Evolutionary conservation across 208 protist genomes (phyloP).

Genomic region (Leishmania tropica): DNA sequence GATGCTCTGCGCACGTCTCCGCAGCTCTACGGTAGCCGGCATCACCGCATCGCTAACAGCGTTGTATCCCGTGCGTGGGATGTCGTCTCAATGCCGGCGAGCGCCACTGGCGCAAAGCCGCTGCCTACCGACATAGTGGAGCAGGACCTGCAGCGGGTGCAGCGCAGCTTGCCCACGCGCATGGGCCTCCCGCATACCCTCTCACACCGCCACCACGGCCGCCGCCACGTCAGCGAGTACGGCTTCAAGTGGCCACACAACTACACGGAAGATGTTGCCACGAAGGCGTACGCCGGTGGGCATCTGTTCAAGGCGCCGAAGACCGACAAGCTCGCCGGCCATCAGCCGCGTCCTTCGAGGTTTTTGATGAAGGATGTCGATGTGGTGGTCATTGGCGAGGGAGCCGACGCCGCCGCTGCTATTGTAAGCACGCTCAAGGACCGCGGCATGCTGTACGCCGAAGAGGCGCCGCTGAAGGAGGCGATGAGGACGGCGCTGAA

Average conservation of each 20-base stretch:
- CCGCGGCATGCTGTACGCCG: constrained; percentile 73
- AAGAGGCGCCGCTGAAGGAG: constrained; percentile 53
- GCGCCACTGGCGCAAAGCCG: constrained; percentile 2
- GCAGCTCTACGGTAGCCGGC: constrained; percentile 75
- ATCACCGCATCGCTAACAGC: constrained; percentile 80
- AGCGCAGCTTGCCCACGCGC: constrained; percentile 69
- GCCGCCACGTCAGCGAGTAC: constrained; percentile 78
- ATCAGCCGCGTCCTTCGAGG: constrained; percentile 56
- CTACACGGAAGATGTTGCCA: constrained; percentile 72
- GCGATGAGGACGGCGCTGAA: constrained; percentile 43
- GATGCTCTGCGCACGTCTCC: constrained; percentile 71
- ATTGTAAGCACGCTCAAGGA: constrained; percentile 50
- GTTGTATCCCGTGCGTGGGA: constrained; percentile 81
- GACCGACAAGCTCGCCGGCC: constrained; percentile 45
- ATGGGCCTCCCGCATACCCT: constrained; percentile 60
- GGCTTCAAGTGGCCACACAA: constrained; percentile 78
- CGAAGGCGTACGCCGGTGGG: constrained; percentile 64
- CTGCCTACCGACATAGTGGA: constrained; percentile 67
- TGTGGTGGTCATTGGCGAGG: constrained; percentile 68
- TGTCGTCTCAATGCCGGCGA: constrained; percentile 52
- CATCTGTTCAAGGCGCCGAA: constrained; percentile 72
- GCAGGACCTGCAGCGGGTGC: constrained; percentile 54
- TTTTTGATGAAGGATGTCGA: constrained; percentile 51
- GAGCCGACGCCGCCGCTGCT: constrained; percentile 43
- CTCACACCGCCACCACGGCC: constrained; percentile 76